Percentiles rank a stretch among this genome's conserved stretches.
phyloP scores from a whole-genome alignment of 768 basidiomycete species.

The Tylopilus plumbeoviolaceoides region DNA sequence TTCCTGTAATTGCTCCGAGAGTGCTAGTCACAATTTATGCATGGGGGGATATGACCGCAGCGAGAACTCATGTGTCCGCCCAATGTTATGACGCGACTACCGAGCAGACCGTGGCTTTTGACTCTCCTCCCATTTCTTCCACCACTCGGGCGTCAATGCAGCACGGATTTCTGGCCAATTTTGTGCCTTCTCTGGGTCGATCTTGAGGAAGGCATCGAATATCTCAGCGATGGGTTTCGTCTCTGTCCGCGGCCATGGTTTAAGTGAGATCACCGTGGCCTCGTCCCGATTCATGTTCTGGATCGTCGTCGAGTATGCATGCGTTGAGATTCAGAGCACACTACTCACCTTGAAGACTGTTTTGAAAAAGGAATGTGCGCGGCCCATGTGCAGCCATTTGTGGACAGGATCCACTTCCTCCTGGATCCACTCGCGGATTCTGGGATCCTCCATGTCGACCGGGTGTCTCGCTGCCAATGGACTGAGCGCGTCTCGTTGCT shows the following conservation, averaged over 20 bases:
- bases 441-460: conserved; percentile 31
- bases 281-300: conserved; percentile 21
- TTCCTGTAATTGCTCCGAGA: conserved; percentile 13
- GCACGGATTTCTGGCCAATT: conserved; percentile 25
- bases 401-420: conserved; percentile 35
- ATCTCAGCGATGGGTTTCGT: conserved; percentile 17
- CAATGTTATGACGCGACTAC: background rate
- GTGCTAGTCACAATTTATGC: conserved; percentile 18
- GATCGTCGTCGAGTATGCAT: background rate
- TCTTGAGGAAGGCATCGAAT: conserved; percentile 25
- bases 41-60: background rate
- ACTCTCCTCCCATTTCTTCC: conserved; percentile 28
- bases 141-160: conserved; percentile 25
- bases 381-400: conserved; percentile 37
- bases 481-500: conserved; percentile 18
- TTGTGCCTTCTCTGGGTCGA: conserved; percentile 16
- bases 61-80: background rate
- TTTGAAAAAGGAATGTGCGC: conserved; percentile 24
- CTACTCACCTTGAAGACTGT: conserved; percentile 24
- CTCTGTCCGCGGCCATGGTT: conserved; percentile 3
- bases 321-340: background rate
- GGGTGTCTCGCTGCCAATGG: conserved; percentile 17
- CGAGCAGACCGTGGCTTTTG: conserved; percentile 9
- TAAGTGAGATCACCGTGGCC: conserved; percentile 7
- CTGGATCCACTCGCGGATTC: conserved; percentile 39